A percentile compares a stretch with the other conserved stretches of the same genome.
Conservation (phyloP, 352 stramenopile genomes). For the Globisporangium camurandrum region DNA sequence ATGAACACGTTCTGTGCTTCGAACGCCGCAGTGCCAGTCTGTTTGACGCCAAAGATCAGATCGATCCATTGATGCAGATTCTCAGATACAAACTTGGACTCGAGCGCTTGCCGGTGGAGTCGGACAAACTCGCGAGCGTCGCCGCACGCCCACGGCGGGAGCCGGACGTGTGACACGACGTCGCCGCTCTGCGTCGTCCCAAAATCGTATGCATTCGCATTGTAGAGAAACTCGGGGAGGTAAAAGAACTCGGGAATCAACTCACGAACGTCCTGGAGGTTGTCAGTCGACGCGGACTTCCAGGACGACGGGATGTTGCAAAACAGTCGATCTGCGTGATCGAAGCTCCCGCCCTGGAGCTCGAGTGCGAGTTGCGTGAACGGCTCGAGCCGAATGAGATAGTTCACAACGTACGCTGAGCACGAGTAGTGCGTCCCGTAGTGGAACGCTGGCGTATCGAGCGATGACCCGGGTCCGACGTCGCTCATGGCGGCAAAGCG, state of each 20-base stretch:
- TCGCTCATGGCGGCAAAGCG: constrained; percentile 72
- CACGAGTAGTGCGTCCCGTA: constrained; percentile 97
- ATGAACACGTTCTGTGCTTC: constrained; percentile 92
- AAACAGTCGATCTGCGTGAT: constrained; percentile 95
- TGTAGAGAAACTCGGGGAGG: constrained; percentile 73
- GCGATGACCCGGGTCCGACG: constrained; percentile 16
- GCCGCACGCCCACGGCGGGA: constrained; percentile 92
- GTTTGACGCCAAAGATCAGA: constrained; percentile 95
- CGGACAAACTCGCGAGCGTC: constrained; percentile 93
- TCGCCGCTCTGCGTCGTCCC: constrained; percentile 79
- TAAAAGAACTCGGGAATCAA: constrained; percentile 81
- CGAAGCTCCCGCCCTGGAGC: constrained; percentile 77
- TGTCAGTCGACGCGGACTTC: constrained; percentile 90
- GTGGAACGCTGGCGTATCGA: constrained; percentile 90
- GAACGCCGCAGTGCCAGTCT: constrained; percentile 89
- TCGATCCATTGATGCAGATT: constrained; percentile 98
- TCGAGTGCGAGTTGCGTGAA: constrained; percentile 68
- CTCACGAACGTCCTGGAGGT: constrained; percentile 81
- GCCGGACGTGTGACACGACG: constrained; percentile 86
- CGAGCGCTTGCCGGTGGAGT: constrained; percentile 92
- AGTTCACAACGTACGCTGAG: constrained; percentile 95
- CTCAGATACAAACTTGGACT: constrained; percentile 94
- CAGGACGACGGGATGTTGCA: constrained; percentile 92
- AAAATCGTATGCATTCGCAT: constrained; percentile 62
- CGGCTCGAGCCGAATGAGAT: constrained; percentile 91